Evolutionary conservation across 768 basidiomycete genomes (phyloP), one percentile per base, ranked within the genome.

Genomic region (Lactifluus piperatus): DNA sequence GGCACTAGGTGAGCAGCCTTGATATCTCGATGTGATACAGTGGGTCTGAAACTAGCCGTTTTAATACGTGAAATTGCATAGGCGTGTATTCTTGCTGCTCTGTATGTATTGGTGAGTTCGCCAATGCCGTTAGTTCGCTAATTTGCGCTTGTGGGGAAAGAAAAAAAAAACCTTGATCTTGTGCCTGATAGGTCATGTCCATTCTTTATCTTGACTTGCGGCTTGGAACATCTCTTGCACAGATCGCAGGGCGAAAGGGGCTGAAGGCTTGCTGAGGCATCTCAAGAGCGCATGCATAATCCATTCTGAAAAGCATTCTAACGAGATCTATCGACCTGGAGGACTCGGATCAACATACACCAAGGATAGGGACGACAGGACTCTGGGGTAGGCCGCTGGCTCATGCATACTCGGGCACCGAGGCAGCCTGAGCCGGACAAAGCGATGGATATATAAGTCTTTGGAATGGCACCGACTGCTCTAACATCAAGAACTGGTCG

Each of bases 131-230:
- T 22, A 44, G 53, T n/a, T 60, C 47, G 34, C 34, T 50, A 45
- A 55, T 60, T 54, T 60, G 32, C 26, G 51, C 47, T 49, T 54
- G 39, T 16, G 24, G 30, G 30, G 47, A 37, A 50, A 16, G 34
- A 22, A 29, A 53, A 54, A 49, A 60, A 54, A 55, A 18, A 4
- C 13, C 51, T 13, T 49, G 53, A 50, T 50, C 41, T 54, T 50
- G 48, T 55, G 48, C 54, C 53, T 50, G 48, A 37, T 45, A 32
- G 4, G 26, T 10, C 30, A 44, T 18, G 32, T 27, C 5, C 20
- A 22, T 26, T 36, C 20, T 52, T 27, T 10, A n/a, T 27, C 27
- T 50, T 45, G 32, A 41, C 46, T 24, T 54, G 10, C n/a, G 36
- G 47, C 4, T 43, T 14, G n/a, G 48, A 24, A 20, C 26, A 16